Evolutionary conservation across 192 early-diverging fungal species (phyloP).

Genomic region (Coemansia sp.): DNA sequence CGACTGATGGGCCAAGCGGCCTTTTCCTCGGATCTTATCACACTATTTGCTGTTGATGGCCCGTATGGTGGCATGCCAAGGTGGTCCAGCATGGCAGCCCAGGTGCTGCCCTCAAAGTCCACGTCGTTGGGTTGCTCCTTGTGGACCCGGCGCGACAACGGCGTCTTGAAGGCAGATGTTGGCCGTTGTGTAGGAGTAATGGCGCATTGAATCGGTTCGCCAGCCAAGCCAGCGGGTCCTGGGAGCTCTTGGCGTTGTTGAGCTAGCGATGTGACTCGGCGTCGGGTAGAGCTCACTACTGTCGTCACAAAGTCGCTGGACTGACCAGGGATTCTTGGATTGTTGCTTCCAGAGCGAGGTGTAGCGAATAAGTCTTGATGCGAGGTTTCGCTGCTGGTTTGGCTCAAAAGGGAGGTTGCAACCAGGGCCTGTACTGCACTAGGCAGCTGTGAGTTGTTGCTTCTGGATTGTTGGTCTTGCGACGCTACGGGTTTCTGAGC

Average conservation of each 20-base stretch:
- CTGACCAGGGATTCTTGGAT: neutral
- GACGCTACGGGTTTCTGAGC: neutral
- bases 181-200: slow-evolving; percentile 18
- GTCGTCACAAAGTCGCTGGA: slow-evolving; percentile 9
- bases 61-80: slow-evolving; percentile 31
- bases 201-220: neutral
- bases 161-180: slow-evolving; percentile 29
- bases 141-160: slow-evolving; percentile 8
- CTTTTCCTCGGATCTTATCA: neutral
- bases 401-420: neutral
- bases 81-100: slow-evolving; percentile 42
- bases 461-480: neutral
- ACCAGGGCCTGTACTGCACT: neutral
- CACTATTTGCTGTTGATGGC: slow-evolving; percentile 13
- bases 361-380: neutral
- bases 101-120: slow-evolving; percentile 47
- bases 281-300: slow-evolving; percentile 16
- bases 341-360: neutral
- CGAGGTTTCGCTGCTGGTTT: neutral
- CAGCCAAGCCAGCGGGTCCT: slow-evolving; percentile 32
- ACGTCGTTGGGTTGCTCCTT: slow-evolving; percentile 15
- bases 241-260: slow-evolving; percentile 23
- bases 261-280: neutral
- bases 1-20: slow-evolving; percentile 33
- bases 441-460: neutral